Percentiles rank a stretch among this genome's conserved stretches.
Evolutionary conservation across 164 flowering plant genomes (phyloP).

Genomic region (Protea cynaroides): DNA sequence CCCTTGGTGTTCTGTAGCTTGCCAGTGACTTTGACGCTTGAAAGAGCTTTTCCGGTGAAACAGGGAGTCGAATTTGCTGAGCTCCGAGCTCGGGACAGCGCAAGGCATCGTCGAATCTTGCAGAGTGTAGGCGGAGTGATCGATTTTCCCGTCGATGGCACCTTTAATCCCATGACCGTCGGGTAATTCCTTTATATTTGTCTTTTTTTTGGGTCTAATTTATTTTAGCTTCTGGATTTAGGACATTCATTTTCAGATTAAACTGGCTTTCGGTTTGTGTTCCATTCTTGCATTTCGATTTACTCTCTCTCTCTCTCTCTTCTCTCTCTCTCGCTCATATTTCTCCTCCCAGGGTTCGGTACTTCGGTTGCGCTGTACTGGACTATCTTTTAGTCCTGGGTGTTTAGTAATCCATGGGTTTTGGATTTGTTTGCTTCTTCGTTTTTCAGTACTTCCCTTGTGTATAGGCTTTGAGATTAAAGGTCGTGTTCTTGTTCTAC

Average conservation of each 20-base stretch:
- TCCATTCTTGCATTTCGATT: background rate
- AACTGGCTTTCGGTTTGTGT: background rate
- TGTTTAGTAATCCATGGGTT: background rate
- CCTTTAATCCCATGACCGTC: constrained; percentile 60
- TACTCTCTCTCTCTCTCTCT: background rate
- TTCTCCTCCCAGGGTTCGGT: too few species aligned
- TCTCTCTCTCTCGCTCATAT: background rate
- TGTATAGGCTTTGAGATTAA: background rate
- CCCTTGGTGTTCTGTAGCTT: constrained; percentile 20
- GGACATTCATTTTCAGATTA: background rate
- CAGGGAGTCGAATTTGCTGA: constrained; percentile 33
- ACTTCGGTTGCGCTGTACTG: background rate
- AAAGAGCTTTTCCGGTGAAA: constrained; percentile 54
- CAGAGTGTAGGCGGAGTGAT: constrained; percentile 53
- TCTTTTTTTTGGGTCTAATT: background rate
- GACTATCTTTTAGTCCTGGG: too few species aligned
- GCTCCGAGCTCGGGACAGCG: constrained; percentile 52
- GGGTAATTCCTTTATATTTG: constrained; percentile 41
- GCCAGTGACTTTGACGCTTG: constrained; percentile 48
- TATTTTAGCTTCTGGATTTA: background rate
- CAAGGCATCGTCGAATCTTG: constrained; percentile 65
- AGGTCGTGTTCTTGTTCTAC: background rate
- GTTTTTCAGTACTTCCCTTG: background rate
- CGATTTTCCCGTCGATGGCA: constrained; percentile 74
- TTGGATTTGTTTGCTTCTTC: background rate